phyloP scores from a whole-genome alignment of 495 filamentous ascomycete species.

The Podospora appendiculata region DNA sequence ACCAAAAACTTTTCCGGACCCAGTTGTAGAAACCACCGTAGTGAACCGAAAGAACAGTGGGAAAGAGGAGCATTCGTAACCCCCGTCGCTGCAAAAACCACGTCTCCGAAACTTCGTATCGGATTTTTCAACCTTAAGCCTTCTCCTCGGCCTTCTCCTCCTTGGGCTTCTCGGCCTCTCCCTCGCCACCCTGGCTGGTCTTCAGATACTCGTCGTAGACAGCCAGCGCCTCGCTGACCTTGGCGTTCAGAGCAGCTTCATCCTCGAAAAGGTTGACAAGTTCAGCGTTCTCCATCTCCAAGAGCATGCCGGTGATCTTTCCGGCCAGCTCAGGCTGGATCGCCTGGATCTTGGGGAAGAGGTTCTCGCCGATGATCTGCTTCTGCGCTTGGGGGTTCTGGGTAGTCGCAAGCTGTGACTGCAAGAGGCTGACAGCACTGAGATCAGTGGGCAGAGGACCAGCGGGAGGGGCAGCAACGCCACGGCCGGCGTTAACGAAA shows the following conservation, averaged over 20 bases:
- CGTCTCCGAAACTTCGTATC: conserved; percentile 2
- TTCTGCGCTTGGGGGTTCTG: conserved; percentile 73
- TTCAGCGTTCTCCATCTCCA: conserved; percentile 98
- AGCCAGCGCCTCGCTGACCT: conserved; percentile 92
- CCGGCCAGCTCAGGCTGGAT: conserved; percentile 92
- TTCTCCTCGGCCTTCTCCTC: conserved; percentile 54
- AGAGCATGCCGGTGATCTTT: conserved; percentile 99
- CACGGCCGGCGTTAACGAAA: conserved; percentile 49
- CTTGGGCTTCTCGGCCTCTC: conserved; percentile 35
- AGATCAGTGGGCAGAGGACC: conserved; percentile 22
- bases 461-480: conserved; percentile 20
- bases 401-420: conserved; percentile 40
- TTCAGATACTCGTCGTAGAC: conserved; percentile 99
- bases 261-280: conserved; percentile 86
- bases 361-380: conserved; percentile 92
- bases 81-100: not conserved
- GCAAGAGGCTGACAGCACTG: conserved; percentile 34
- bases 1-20: conserved; percentile 44
- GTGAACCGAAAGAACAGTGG: conserved; percentile 22
- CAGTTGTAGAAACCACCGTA: conserved; percentile 26
- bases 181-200: conserved; percentile 46
- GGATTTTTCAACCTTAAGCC: conserved; percentile 27
- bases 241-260: conserved; percentile 77
- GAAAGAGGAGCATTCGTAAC: conserved; percentile 5
- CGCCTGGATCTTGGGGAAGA: conserved; percentile 95